Percentiles rank a stretch among this genome's conserved stretches.
Conservation (phyloP, 495 filamentous ascomycete genomes). For the Penicillium verhagenii region DNA sequence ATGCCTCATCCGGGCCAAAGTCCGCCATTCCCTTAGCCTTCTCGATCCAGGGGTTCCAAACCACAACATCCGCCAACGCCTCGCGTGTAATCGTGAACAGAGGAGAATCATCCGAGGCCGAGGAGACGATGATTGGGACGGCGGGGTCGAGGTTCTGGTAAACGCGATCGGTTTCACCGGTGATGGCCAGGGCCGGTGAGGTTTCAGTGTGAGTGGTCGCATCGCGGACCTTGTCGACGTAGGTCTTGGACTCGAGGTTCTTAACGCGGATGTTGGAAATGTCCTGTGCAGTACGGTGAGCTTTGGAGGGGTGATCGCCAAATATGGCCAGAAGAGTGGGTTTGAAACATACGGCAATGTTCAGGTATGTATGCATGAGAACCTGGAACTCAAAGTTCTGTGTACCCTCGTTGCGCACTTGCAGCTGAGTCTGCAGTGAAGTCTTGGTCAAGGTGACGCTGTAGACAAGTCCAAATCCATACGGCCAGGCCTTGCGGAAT, state of each 20-base stretch:
- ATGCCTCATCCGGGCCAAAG: conserved; percentile 86
- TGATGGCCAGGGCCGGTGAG: conserved; percentile 54
- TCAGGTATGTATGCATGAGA: conserved; percentile 87
- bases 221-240: conserved; percentile 77
- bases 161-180: conserved; percentile 79
- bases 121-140: conserved; percentile 47
- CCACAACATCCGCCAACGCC: conserved; percentile 79
- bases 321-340: not conserved
- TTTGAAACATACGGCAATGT: conserved; percentile 66
- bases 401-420: conserved; percentile 76
- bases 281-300: conserved; percentile 51
- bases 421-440: conserved; percentile 75
- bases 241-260: conserved; percentile 70
- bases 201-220: conserved; percentile 57
- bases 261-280: conserved; percentile 66
- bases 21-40: conserved; percentile 80
- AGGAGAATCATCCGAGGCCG: conserved; percentile 59
- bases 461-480: conserved; percentile 87
- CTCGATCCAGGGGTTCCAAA: conserved; percentile 96
- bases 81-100: conserved; percentile 73
- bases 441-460: conserved; percentile 78
- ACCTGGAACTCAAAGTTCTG: conserved; percentile 86
- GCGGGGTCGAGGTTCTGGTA: conserved; percentile 64
- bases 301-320: not conserved
- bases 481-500: conserved; percentile 68